Base-by-base conservation (phyloP, 441 rosid species). In the Corymbia citriodora region DNA sequence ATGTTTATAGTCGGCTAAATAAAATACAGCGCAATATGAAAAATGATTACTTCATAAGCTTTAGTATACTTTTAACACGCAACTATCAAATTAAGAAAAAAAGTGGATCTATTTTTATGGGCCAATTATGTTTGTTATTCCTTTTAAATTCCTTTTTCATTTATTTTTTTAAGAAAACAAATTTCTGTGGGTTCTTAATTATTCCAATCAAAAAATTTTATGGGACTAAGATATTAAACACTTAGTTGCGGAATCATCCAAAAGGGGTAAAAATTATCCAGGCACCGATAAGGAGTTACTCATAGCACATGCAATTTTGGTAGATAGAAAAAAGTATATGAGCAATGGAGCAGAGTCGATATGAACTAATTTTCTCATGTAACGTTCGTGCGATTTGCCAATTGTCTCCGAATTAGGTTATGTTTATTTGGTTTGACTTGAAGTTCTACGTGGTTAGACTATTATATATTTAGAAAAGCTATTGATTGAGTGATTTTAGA, bases 371-470 rank as follows among this genome's bases (percentile, higher is more conserved):
- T 33, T 33, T 33, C 33, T 33, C 4, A 61, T 13, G 21, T 7
- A 14, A n/a, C n/a, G 72, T 65, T 31, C 5, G 2, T 65, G 36
- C 10, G 36, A 65, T n/a, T 1, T 27, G 19, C 36, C 33, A 65
- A 15, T 65, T 1, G 0, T 63, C 1, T 29, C 0, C 14, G 16
- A 29, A 63, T 63, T 63, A 63, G 16, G 36, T 29, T n/a, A 33
- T 2, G 36, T 27, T 29, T 14, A 63, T 63, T 63, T 29, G 36
- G 72, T 63, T 63, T 29, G 8, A 63, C 72, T 29, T 29, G 0
- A 63, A 29, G 29, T 29, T 63, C 17, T 63, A 1, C 72, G 14
- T 29, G 33, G 9, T 63, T 63, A 63, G 36, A 31, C 36, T 2
- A 61, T 61, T 25, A 10, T 27, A 59, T 23, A 59, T 59, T 61